phyloP scores from a whole-genome alignment of 2,329 filamentous ascomycete genomes.

The Cladosporium sp. region DNA sequence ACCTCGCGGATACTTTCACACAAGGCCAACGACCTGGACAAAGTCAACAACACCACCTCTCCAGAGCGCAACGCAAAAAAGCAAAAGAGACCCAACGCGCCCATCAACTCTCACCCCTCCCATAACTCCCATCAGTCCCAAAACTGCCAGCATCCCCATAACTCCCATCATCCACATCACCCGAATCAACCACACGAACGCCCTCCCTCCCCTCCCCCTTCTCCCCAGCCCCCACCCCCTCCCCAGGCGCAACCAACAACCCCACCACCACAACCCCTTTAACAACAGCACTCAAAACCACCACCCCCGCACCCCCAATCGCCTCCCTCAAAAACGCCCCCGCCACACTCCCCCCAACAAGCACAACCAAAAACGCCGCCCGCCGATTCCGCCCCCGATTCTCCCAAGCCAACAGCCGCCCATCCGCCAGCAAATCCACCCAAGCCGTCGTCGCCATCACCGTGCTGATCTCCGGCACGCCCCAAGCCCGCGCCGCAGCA shows the following conservation, averaged over 20 bases:
- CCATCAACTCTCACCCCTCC: not conserved
- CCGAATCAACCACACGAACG: not conserved
- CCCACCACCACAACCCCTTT: slow-evolving; percentile 25
- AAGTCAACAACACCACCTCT: too few species aligned
- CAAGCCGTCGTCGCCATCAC: slow-evolving; percentile 60
- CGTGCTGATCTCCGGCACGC: slow-evolving; percentile 56
- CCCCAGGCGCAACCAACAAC: not conserved
- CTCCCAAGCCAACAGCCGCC: slow-evolving; percentile 38
- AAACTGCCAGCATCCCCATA: not conserved
- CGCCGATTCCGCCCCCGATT: slow-evolving; percentile 49
- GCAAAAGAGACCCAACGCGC: not conserved
- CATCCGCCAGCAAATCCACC: slow-evolving; percentile 55
- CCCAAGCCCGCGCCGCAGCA: slow-evolving; percentile 49
- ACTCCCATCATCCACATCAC: not conserved
- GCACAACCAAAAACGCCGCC: slow-evolving; percentile 43
- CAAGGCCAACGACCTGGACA: too few species aligned
- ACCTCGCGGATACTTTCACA: too few species aligned
- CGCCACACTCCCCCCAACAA: slow-evolving; percentile 45
- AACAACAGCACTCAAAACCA: slow-evolving; percentile 41
- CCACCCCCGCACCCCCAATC: slow-evolving; percentile 38
- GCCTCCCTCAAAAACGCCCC: slow-evolving; percentile 44
- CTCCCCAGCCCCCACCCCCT: too few species aligned
- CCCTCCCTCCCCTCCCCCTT: too few species aligned
- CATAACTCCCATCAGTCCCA: not conserved
- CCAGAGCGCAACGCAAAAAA: not conserved